Percentiles rank a stretch among this genome's conserved stretches.
These are phyloP conservation scores for Pseudogymnoascus sp. DNA, from an alignment of 2,329 filamentous ascomycete species.

Conservation along the genomic window DNA sequence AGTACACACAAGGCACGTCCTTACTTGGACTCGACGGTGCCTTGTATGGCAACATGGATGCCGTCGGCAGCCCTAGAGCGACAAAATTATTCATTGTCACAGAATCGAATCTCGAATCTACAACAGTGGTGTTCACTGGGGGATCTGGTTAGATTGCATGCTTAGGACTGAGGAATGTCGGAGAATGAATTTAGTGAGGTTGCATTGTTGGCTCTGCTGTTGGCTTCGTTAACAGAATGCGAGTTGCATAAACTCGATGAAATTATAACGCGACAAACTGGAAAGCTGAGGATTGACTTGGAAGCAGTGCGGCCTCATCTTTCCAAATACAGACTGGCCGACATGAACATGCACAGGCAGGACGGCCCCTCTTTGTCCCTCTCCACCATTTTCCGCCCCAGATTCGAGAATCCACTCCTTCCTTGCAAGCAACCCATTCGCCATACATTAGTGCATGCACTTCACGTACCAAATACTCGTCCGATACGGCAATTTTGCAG, in stretches of 20 bases:
- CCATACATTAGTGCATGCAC: neutral
- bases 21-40: neutral
- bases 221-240: neutral
- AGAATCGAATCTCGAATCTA: neutral
- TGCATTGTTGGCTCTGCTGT: neutral
- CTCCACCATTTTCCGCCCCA: neutral
- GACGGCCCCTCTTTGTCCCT: neutral
- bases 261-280: neutral
- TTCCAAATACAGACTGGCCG: conserved; percentile 3
- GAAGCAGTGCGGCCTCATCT: conserved; percentile 7
- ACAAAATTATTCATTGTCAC: neutral
- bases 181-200: neutral
- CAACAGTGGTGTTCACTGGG: neutral
- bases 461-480: neutral
- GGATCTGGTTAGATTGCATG: neutral
- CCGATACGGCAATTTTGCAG: neutral
- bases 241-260: neutral
- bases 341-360: neutral
- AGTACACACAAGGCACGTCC: neutral
- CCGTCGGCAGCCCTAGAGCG: neutral
- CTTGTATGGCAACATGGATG: neutral
- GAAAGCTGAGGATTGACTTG: neutral
- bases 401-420: neutral
- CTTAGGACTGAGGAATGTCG: neutral
- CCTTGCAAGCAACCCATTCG: neutral